Conservation (phyloP, 306 rosid species). For the Amphicarpaea edgeworthii region DNA sequence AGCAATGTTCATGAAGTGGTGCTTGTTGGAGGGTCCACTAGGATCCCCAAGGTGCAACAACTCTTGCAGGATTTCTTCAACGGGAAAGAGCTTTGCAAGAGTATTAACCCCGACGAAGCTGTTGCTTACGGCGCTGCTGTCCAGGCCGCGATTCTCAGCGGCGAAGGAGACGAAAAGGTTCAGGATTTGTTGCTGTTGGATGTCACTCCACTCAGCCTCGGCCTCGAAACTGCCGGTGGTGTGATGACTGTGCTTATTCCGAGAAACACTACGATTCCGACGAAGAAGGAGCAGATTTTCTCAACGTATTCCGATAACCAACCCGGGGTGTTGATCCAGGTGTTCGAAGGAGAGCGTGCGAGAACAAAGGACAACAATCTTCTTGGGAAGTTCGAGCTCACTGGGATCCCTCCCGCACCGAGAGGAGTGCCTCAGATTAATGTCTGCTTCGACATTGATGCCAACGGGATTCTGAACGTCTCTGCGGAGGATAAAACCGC, state of each 20-base stretch:
- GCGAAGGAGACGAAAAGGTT: conserved; percentile 79
- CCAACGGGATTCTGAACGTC: conserved; percentile 79
- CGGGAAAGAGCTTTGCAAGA: conserved; percentile 87
- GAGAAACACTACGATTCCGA: conserved; percentile 82
- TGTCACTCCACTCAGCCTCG: conserved; percentile 78
- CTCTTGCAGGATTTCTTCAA: conserved; percentile 80
- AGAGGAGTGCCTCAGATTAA: conserved; percentile 87
- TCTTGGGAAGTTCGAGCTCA: conserved; percentile 78
- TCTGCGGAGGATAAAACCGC: conserved; percentile 86
- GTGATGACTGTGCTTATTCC: conserved; percentile 85
- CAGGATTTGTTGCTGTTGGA: conserved; percentile 78
- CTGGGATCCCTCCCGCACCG: conserved; percentile 86
- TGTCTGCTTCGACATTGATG: conserved; percentile 76
- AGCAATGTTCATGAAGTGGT: conserved; percentile 75
- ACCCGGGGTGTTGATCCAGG: conserved; percentile 88
- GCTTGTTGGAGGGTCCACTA: conserved; percentile 82
- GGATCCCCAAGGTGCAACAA: conserved; percentile 82
- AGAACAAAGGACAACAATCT: conserved; percentile 78
- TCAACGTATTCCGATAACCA: conserved; percentile 83
- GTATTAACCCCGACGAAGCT: conserved; percentile 88
- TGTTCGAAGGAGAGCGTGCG: conserved; percentile 82
- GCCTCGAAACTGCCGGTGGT: conserved; percentile 83
- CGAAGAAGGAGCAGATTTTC: conserved; percentile 86
- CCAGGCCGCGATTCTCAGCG: conserved; percentile 80
- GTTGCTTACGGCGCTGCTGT: conserved; percentile 93